These are phyloP conservation scores for Sutorius eximius DNA, from an alignment of 1,284 basidiomycete genomes.

Conservation along the genomic window DNA sequence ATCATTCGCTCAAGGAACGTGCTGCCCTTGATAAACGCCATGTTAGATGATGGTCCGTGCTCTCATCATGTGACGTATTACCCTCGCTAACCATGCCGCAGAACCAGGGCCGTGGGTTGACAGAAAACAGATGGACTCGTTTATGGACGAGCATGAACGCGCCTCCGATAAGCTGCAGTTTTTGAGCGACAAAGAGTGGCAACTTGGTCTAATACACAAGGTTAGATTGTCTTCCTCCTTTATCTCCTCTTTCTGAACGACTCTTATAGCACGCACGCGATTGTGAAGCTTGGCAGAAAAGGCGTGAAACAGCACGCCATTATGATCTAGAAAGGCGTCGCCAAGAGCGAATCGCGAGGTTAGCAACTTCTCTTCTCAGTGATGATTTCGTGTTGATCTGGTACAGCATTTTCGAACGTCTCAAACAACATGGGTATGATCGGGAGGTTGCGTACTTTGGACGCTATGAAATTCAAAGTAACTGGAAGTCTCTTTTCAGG, in stretches of 20 bases:
- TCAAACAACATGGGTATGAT: conserved; percentile 5
- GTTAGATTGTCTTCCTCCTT: neutral
- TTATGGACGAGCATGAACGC: conserved; percentile 5
- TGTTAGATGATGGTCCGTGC: neutral
- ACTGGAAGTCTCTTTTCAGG: neutral
- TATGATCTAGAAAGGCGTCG: neutral
- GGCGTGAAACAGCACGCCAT: neutral
- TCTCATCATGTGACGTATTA: neutral
- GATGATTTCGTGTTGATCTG: neutral
- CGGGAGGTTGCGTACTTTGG: conserved; percentile 1
- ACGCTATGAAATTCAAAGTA: neutral
- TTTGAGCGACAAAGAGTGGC: neutral
- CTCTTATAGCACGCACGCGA: neutral
- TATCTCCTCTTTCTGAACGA: neutral
- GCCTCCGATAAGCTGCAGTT: conserved; percentile 3
- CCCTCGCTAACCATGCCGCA: neutral
- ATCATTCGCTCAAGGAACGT: neutral
- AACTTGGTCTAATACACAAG: neutral
- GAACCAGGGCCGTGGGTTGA: conserved; percentile 2
- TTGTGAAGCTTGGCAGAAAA: conserved; percentile 8
- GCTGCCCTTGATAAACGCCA: neutral
- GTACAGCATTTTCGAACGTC: neutral
- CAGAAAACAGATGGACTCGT: conserved; percentile 7
- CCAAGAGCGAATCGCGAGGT: neutral
- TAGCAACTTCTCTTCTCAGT: neutral